Base-by-base conservation (phyloP, 2,329 filamentous ascomycete genomes). In the Colletotrichum karsti region DNA sequence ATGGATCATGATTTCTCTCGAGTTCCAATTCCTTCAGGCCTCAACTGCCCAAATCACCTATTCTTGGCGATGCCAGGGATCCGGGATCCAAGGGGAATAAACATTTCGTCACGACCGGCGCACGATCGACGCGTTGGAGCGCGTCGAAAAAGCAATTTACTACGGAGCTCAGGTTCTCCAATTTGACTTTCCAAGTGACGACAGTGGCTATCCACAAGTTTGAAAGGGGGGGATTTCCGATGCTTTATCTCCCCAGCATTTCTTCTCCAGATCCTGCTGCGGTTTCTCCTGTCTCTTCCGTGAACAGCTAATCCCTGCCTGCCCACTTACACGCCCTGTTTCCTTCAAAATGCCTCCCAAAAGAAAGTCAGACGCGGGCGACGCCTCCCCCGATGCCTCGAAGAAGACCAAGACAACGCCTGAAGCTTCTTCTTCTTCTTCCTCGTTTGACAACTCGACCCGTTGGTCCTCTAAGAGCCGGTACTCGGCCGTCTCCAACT, bases 401-500 rank as follows among this genome's bases (percentile, higher is more conserved):
- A 64, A 67, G 37, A 67, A 53, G 50, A 18, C 59, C 24, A 67
- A 57, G 22, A 44, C 58, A 1, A 12, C 59, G 3, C 15, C 48
- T 5, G 24, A 42, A 18, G 42, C 35, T 3, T 22, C 35, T 20
- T 9, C 46, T 18, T 42, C 35, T 3, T 22, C 35, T 20, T 9
- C 46, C 28, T 18, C 54, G 26, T 57, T 20, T 15, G 15, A 35
- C 20, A 54, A 18, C 7, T 42, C 50, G 6, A 39, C 54, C 10
- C 54, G 42, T 9, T 63, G 61, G 61, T 22, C 57, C n/a, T 18
- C 56, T 39, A 71, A 73, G 59, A 73, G 70, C 18, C 75, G 76
- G 55, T 80, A 78, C 77, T 69, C 77, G 3, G 64, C 56, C 7
- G 71, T 79, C 10, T 81, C 78, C 6, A 78, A 62, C 26, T 80